A percentile compares a stretch with the other conserved stretches of the same genome.
phyloP scores from a whole-genome alignment of 768 basidiomycete species.

The Pleurotus tuber-regium region DNA sequence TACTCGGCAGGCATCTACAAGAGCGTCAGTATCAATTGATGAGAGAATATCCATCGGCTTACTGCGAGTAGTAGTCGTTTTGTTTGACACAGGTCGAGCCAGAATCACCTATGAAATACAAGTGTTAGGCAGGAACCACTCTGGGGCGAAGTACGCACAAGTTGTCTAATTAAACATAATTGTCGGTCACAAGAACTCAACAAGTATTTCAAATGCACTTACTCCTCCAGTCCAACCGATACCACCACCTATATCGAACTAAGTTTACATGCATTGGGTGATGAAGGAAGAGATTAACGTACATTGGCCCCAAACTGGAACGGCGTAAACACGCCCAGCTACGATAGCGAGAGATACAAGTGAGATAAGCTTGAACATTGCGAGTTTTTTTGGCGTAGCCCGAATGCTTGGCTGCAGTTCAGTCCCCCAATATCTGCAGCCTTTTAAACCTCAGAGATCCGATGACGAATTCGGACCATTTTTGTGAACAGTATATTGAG shows the following conservation, averaged over 20 bases:
- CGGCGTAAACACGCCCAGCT: conserved; percentile 19
- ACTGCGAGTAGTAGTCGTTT: conserved; percentile 33
- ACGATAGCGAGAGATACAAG: conserved; percentile 23
- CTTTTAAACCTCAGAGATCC: not conserved
- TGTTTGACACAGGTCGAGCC: conserved; percentile 25
- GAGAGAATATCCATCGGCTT: not conserved
- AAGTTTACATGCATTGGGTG: not conserved
- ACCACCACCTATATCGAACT: conserved; percentile 23
- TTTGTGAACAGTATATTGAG: no score
- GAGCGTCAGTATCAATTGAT: not conserved
- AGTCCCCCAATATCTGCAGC: not conserved
- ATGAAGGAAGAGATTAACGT: conserved; percentile 1
- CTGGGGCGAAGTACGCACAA: conserved; percentile 12
- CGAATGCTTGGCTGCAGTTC: no score
- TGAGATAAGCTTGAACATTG: conserved; percentile 24
- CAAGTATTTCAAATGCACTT: conserved; percentile 4
- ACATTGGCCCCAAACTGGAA: conserved; percentile 32
- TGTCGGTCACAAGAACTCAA: not conserved
- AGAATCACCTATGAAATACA: conserved; percentile 20
- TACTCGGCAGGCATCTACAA: conserved; percentile 11
- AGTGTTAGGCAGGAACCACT: not conserved
- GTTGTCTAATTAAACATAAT: conserved; percentile 4
- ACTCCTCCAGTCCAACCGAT: conserved; percentile 26
- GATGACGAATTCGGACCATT: not conserved
- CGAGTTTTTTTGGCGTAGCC: not conserved